phyloP scores from a whole-genome alignment of 2,329 filamentous ascomycete species.

The Teratosphaeria destructans region DNA sequence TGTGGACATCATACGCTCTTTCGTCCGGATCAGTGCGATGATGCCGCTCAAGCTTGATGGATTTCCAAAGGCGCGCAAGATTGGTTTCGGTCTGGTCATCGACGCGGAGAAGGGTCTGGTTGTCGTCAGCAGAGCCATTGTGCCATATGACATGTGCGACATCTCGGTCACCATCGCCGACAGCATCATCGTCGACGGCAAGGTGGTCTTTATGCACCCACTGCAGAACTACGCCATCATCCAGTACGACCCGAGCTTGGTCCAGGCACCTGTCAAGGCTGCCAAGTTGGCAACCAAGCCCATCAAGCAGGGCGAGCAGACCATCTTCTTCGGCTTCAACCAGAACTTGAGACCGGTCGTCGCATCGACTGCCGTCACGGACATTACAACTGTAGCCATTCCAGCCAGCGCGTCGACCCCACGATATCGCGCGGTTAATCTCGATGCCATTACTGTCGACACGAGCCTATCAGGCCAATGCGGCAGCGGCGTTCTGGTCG shows the following conservation, averaged over 20 bases:
- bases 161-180: conserved; percentile 94
- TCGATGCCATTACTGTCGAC: conserved; percentile 94
- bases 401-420: conserved; percentile 87
- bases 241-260: conserved; percentile 84
- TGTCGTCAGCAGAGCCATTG: conserved; percentile 83
- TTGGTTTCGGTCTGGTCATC: conserved; percentile 93
- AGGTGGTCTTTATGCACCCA: conserved; percentile 91
- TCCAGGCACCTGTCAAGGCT: conserved; percentile 86
- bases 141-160: conserved; percentile 94
- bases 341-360: conserved; percentile 89
- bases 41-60: conserved; percentile 96
- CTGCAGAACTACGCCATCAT: conserved; percentile 94
- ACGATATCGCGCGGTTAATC: conserved; percentile 85
- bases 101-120: conserved; percentile 94
- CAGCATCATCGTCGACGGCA: conserved; percentile 86
- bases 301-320: conserved; percentile 87
- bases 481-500: conserved; percentile 83
- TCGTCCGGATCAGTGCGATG: conserved; percentile 82
- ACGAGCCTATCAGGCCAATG: conserved; percentile 85
- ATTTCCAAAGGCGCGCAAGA: conserved; percentile 90
- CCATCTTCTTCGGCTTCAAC: conserved; percentile 97
- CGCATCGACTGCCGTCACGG: conserved; percentile 86
- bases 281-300: conserved; percentile 70
- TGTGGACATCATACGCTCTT: conserved; percentile 88
- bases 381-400: conserved; percentile 94